phyloP scores from a whole-genome alignment of 2,329 filamentous ascomycete species.

The Rhinocladiella similis region DNA sequence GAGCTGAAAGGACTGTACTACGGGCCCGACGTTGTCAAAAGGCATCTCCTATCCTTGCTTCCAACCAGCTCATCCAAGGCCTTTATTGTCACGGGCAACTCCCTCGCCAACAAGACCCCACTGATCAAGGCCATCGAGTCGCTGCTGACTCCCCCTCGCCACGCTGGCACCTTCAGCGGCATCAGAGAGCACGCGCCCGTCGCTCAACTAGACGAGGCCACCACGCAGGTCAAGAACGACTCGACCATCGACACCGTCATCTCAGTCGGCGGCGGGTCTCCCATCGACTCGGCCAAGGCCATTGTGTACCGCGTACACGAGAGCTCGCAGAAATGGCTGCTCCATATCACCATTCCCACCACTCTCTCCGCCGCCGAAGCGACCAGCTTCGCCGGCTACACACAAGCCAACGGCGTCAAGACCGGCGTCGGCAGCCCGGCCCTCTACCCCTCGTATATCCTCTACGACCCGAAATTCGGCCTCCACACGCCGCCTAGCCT shows the following conservation, averaged over 20 bases:
- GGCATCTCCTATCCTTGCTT: slow-evolving; percentile 48
- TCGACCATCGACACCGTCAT: slow-evolving; percentile 55
- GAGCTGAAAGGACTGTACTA: slow-evolving; percentile 53
- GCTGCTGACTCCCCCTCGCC: slow-evolving; percentile 44
- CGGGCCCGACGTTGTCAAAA: slow-evolving; percentile 48
- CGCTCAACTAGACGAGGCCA: slow-evolving; percentile 55
- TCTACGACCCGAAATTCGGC: slow-evolving; percentile 54
- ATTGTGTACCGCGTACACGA: slow-evolving; percentile 48
- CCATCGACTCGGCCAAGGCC: slow-evolving; percentile 55
- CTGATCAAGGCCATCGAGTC: slow-evolving; percentile 54
- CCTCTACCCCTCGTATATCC: slow-evolving; percentile 29
- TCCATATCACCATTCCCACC: slow-evolving; percentile 51
- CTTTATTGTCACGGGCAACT: slow-evolving; percentile 58
- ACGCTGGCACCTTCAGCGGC: slow-evolving; percentile 56
- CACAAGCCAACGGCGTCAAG: slow-evolving; percentile 51
- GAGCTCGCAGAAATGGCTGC: slow-evolving; percentile 41
- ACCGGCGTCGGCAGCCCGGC: slow-evolving; percentile 38
- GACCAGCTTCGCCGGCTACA: slow-evolving; percentile 55
- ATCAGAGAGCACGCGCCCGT: slow-evolving; percentile 59
- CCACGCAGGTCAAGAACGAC: slow-evolving; percentile 47
- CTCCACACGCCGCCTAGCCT: slow-evolving; percentile 52
- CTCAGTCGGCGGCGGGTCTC: slow-evolving; percentile 55
- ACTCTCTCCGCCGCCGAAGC: slow-evolving; percentile 57
- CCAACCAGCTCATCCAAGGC: slow-evolving; percentile 49
- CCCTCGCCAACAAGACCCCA: slow-evolving; percentile 54